Evolutionary conservation across 306 rosid species (phyloP).

Genomic region (Cicer arietinum): DNA sequence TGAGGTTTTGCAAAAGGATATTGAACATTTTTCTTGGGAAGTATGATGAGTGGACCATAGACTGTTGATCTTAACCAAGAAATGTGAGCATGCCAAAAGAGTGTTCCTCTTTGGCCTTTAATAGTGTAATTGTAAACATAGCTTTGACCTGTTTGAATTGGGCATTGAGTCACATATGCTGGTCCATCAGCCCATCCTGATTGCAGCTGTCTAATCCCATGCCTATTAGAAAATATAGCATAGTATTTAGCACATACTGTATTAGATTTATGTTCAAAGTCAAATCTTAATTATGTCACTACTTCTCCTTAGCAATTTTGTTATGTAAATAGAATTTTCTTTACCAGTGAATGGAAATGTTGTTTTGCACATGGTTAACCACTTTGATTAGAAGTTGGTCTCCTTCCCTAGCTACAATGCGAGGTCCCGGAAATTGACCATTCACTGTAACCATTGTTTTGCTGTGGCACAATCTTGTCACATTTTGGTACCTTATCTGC

Average conservation of each 20-base stretch:
- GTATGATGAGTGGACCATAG: slow-evolving; percentile 62
- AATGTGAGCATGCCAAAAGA: slow-evolving; percentile 42
- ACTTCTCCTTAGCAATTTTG: not conserved
- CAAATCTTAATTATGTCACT: not conserved
- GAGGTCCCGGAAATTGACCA: slow-evolving; percentile 77
- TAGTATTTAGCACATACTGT: not conserved
- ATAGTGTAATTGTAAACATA: slow-evolving; percentile 70
- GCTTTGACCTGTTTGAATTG: slow-evolving; percentile 63
- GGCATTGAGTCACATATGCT: slow-evolving; percentile 48
- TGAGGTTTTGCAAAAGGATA: slow-evolving; percentile 49
- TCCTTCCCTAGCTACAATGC: slow-evolving; percentile 68
- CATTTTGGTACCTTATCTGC: slow-evolving; percentile 59
- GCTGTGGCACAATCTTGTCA: slow-evolving; percentile 65
- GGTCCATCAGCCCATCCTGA: slow-evolving; percentile 51
- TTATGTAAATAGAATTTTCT: not conserved
- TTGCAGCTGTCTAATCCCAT: slow-evolving; percentile 57
- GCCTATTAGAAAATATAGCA: slow-evolving; percentile 48
- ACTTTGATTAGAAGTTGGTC: slow-evolving; percentile 69
- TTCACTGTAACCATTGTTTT: slow-evolving; percentile 70
- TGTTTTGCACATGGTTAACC: slow-evolving; percentile 58
- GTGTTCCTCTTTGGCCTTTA: slow-evolving; percentile 65
- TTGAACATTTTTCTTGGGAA: slow-evolving; percentile 52
- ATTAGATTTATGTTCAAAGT: not conserved
- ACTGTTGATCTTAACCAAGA: slow-evolving; percentile 70
- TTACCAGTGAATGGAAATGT: slow-evolving; percentile 74